Conservation (phyloP, 2,329 filamentous ascomycete genomes). For the Claviceps maximensis region DNA sequence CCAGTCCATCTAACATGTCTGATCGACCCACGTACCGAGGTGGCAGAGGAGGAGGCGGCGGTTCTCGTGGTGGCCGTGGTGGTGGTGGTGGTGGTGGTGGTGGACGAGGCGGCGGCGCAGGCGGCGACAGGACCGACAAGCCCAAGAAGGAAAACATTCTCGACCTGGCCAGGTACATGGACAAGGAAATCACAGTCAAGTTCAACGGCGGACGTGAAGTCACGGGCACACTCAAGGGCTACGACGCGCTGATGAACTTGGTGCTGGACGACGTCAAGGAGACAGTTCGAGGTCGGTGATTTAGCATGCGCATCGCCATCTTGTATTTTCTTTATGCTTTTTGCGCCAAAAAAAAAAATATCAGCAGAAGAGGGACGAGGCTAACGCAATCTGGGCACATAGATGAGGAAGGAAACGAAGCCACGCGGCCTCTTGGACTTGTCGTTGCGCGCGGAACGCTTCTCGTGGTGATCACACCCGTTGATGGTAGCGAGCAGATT, state of each 20-base stretch:
- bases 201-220: conserved; percentile 93
- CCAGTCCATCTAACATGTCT: conserved; percentile 26
- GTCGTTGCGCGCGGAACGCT: conserved; percentile 87
- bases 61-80: conserved; percentile 11
- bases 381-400: neutral
- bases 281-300: conserved; percentile 59
- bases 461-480: conserved; percentile 80
- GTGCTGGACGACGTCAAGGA: conserved; percentile 93
- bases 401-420: conserved; percentile 92
- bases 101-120: conserved; percentile 30
- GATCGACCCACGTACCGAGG: conserved; percentile 36
- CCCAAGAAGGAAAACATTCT: conserved; percentile 99
- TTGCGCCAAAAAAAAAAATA: neutral
- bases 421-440: conserved; percentile 66
- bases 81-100: conserved; percentile 29
- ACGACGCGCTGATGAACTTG: conserved; percentile 95
- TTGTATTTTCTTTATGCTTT: neutral
- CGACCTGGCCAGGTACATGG: conserved; percentile 90
- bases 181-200: conserved; percentile 90
- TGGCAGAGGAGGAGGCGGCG: conserved; percentile 27
- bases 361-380: neutral
- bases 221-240: conserved; percentile 80
- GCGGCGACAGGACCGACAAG: conserved; percentile 47
- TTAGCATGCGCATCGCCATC: neutral
- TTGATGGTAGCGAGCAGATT: conserved; percentile 92